These are phyloP conservation scores for Penicillium desertorum DNA, from an alignment of 495 filamentous ascomycete species.

Conservation along the genomic window DNA sequence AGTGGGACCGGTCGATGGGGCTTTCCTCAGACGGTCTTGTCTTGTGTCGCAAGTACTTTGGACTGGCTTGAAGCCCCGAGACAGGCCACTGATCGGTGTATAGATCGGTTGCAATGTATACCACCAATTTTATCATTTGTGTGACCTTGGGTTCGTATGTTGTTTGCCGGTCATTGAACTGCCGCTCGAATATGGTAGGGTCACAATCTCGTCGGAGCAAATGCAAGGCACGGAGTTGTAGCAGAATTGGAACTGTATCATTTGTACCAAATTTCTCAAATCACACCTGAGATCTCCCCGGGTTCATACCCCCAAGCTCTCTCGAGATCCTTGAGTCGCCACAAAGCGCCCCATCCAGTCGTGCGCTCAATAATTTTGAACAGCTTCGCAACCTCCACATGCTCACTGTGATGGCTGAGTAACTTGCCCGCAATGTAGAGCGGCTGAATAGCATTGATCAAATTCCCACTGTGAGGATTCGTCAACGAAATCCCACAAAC, in stretches of 20 bases:
- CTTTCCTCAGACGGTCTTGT: background rate
- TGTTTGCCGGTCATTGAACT: background rate
- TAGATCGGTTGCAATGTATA: background rate
- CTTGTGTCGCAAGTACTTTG: background rate
- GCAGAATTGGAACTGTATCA: background rate
- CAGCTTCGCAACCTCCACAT: conserved; percentile 35
- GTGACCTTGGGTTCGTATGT: background rate
- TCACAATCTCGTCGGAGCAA: background rate
- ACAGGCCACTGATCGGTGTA: background rate
- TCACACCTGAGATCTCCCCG: conserved; percentile 27
- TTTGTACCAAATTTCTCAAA: conserved; percentile 13
- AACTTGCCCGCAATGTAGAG: conserved; percentile 46
- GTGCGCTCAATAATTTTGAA: conserved; percentile 39
- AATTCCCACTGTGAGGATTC: conserved; percentile 43
- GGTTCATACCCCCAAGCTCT: conserved; percentile 41
- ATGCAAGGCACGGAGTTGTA: background rate
- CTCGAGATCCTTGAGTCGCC: conserved; percentile 43
- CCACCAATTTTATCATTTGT: background rate
- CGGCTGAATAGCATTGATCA: conserved; percentile 49
- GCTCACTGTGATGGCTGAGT: conserved; percentile 42
- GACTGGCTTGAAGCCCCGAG: background rate
- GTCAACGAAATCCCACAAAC: conserved; percentile 46
- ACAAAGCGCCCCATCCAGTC: conserved; percentile 42
- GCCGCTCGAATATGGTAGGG: background rate
- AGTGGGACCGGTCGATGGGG: background rate